Conservation (phyloP, 2,329 filamentous ascomycete genomes). For the Sarocladium brachiariae region DNA sequence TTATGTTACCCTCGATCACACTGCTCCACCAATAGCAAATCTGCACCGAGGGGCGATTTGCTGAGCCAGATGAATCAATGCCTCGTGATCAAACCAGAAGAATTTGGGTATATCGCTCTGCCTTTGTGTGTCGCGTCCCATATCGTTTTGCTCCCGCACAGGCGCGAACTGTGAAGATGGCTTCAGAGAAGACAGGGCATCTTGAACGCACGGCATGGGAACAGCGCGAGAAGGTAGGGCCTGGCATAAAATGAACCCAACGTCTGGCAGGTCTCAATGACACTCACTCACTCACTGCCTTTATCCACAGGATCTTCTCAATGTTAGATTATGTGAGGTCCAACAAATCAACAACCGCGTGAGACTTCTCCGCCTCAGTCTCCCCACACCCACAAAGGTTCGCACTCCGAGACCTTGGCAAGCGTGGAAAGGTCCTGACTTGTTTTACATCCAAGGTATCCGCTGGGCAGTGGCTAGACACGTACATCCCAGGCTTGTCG, state of each 20-base stretch:
- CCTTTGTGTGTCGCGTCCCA: too few species aligned
- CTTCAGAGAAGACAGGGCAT: constrained; percentile 41
- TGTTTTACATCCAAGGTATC: background rate
- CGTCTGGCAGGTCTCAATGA: background rate
- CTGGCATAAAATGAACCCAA: background rate
- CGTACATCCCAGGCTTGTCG: constrained; percentile 61
- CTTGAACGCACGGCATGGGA: constrained; percentile 67
- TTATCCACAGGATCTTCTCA: constrained; percentile 44
- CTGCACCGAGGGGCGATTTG: too few species aligned
- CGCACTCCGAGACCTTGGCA: too few species aligned
- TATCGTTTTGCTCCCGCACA: too few species aligned
- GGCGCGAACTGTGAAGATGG: too few species aligned
- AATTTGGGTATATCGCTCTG: too few species aligned
- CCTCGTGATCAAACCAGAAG: too few species aligned
- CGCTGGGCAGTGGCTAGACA: constrained; percentile 84
- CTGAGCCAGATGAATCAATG: too few species aligned
- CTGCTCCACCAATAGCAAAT: too few species aligned
- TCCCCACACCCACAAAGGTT: constrained; percentile 44
- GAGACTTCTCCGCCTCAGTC: constrained; percentile 58
- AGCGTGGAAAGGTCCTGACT: constrained; percentile 14
- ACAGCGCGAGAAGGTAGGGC: constrained; percentile 53
- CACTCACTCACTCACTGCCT: background rate
- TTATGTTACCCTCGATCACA: too few species aligned
- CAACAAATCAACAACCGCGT: constrained; percentile 59
- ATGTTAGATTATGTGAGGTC: constrained; percentile 54